phyloP scores from a whole-genome alignment of 2,329 filamentous ascomycete species.

The Venturia nashicola region DNA sequence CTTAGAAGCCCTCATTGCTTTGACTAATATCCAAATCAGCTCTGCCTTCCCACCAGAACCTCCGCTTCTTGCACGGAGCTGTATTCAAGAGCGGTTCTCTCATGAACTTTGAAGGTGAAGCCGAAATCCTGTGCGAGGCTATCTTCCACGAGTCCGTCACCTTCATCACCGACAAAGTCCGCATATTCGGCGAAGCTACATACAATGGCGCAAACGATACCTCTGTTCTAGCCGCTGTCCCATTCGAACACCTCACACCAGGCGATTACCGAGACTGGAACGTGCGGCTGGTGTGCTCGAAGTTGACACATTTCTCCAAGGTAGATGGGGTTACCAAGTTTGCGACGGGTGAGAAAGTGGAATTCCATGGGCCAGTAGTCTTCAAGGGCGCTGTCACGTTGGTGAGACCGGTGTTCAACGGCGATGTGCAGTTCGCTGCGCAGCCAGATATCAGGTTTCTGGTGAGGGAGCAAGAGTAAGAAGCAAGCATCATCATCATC shows the following conservation, averaged over 20 bases:
- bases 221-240: neutral
- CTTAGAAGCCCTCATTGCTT: too few relatives aligned
- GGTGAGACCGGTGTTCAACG: neutral
- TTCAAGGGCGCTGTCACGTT: neutral
- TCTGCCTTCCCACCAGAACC: neutral
- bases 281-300: neutral
- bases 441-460: neutral
- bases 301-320: neutral
- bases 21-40: neutral
- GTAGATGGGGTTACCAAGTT: neutral
- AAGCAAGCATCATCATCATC: neutral
- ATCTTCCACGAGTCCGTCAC: neutral
- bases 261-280: neutral
- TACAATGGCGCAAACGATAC: neutral
- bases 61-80: neutral
- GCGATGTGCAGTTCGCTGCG: neutral
- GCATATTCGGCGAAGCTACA: neutral
- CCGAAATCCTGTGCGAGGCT: neutral
- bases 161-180: neutral
- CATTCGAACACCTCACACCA: neutral
- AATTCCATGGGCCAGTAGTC: neutral
- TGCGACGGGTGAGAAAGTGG: neutral
- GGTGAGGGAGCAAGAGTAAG: neutral
- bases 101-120: neutral
- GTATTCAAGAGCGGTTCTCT: neutral